Evolutionary conservation across 768 basidiomycete species (phyloP), one percentile per base, ranked within the genome.

Genomic region (Auricularia heimuer): DNA sequence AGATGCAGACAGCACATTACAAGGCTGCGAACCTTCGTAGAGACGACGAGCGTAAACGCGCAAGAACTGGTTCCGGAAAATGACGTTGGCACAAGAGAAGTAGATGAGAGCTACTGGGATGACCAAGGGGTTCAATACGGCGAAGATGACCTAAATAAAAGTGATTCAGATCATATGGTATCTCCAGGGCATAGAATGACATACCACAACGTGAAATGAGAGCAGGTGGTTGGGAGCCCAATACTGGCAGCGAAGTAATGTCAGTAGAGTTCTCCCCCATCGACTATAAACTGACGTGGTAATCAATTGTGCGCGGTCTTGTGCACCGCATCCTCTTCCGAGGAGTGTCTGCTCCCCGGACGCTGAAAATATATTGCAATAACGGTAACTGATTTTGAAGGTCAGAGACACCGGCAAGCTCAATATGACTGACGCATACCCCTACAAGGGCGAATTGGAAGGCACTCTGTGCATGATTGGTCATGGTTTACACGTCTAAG

Each of bases 121-220:
- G 35, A 73, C 74, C 12, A 73, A 68, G 12, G 77, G 75, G 58
- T 77, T 77, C 44, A 77, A 71, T 11, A 76, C 66, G 6, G 75
- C 61, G 61, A 77, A 77, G 35, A 73, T 61, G 62, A 72, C 39
- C 39, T 42, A 29, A 29, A 29, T 3, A 29, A 29, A 29, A 29
- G 29, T 29, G 29, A 29, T 29, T 29, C 29, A 29, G 29, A 29
- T 29, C 0, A 29, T 29, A 29, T 29, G 29, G 29, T 29, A 7
- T 7, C 39, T 14, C 39, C 39, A 0, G 12, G 39, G 39, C 8
- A 42, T 42, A 14, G 39, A 29, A 42, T 42, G 12, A 7, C 7
- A 42, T 42, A 42, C 64, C 12, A 72, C 64, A 60, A 77, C 65
- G 3, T 70, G 54, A 47, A 74, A 37, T 11, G 74, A 69, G 39